phyloP scores from a whole-genome alignment of 805 yeast genomes.

The Dipodascopsis uninucleata region DNA sequence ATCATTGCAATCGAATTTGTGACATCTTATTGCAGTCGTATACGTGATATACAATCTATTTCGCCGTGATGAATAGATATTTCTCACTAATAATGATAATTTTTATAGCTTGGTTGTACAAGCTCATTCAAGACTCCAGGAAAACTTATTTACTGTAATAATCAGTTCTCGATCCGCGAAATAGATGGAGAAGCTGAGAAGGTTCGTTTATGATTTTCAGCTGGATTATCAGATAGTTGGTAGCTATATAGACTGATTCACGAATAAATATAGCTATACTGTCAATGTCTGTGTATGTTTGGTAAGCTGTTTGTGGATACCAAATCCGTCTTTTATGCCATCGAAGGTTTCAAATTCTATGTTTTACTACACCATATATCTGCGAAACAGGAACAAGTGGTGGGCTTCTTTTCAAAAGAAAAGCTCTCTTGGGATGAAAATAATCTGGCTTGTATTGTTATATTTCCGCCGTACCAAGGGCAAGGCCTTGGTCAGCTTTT shows the following conservation, averaged over 20 bases:
- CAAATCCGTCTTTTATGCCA: conserved; percentile 78
- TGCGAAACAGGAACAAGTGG: conserved; percentile 43
- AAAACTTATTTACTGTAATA: conserved; percentile 61
- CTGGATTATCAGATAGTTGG: neutral
- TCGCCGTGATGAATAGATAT: conserved; percentile 11
- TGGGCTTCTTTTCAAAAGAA: conserved; percentile 94
- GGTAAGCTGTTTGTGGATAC: conserved; percentile 86
- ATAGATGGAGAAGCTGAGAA: conserved; percentile 62
- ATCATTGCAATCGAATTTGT: too few species aligned
- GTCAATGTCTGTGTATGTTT: conserved; percentile 79
- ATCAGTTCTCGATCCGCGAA: conserved; percentile 53
- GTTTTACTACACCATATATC: conserved; percentile 39
- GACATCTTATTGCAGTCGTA: neutral
- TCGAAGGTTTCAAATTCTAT: conserved; percentile 77
- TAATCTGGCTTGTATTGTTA: conserved; percentile 85
- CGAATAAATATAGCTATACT: conserved; percentile 47
- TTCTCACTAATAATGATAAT: neutral
- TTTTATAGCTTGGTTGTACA: conserved; percentile 43
- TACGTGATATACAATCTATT: neutral
- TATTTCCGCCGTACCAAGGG: conserved; percentile 89
- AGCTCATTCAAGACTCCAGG: conserved; percentile 51
- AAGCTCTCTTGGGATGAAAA: conserved; percentile 69
- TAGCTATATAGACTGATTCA: too few species aligned
- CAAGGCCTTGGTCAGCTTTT: conserved; percentile 71
- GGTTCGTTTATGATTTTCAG: conserved; percentile 3